phyloP scores from a whole-genome alignment of 352 stramenopile species.

The Phytophthora nicotianae region DNA sequence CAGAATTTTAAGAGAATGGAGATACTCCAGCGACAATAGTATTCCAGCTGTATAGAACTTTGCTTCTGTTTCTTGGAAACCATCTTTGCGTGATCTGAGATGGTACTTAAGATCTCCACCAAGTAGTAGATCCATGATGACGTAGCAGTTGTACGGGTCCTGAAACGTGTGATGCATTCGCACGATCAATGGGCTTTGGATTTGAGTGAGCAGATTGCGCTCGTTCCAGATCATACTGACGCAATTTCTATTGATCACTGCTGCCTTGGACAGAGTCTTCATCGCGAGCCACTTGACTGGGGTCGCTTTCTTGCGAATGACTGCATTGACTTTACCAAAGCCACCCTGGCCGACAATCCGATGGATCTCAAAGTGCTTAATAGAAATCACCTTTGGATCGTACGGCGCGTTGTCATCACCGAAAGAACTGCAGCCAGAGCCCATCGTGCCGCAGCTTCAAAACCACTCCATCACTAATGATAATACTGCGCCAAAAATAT shows the following conservation, averaged over 20 bases:
- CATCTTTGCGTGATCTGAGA: constrained; percentile 48
- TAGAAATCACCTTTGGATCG: constrained; percentile 53
- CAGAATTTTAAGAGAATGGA: constrained; percentile 69
- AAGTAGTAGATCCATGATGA: constrained; percentile 79
- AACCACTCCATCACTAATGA: no score
- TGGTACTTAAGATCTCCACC: constrained; percentile 80
- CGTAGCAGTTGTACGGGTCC: constrained; percentile 69
- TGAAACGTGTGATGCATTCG: constrained; percentile 77
- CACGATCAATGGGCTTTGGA: constrained; percentile 58
- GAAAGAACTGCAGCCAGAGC: constrained; percentile 46
- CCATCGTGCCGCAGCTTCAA: no score
- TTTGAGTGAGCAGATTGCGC: constrained; percentile 60
- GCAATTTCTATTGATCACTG: constrained; percentile 63
- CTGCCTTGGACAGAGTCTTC: constrained; percentile 72
- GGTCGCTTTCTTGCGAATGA: constrained; percentile 62
- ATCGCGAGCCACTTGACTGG: constrained; percentile 68
- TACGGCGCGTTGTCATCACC: constrained; percentile 10
- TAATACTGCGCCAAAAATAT: no score
- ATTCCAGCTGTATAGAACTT: constrained; percentile 71
- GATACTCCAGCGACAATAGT: constrained; percentile 66
- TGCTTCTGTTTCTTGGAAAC: constrained; percentile 59
- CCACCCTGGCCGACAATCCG: constrained; percentile 68
- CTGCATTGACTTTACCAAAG: constrained; percentile 80
- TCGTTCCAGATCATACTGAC: constrained; percentile 84
- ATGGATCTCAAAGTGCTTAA: constrained; percentile 71